Evolutionary conservation across 2,329 filamentous ascomycete genomes (phyloP).

Genomic region (Erysiphe pulchra): DNA sequence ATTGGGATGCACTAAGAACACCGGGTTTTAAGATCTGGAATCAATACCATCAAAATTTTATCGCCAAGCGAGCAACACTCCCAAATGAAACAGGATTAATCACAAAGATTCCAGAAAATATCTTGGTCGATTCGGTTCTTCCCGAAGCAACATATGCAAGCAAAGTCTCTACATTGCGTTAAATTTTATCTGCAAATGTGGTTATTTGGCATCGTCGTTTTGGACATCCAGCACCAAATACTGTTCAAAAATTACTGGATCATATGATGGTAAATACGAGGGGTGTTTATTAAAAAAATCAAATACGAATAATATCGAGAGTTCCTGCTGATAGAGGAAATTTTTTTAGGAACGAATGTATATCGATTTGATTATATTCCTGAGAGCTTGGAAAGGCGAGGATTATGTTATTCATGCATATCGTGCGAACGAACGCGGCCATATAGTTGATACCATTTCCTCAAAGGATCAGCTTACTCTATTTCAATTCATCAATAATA

Average conservation of each 20-base stretch:
- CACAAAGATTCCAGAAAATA: not conserved
- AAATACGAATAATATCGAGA: not conserved
- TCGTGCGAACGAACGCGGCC: not conserved
- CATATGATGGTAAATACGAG: not conserved
- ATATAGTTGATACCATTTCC: not conserved
- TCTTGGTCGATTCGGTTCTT: not conserved
- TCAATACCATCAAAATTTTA: not conserved
- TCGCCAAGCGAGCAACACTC: not conserved
- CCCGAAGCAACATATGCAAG: not conserved
- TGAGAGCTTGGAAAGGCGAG: not conserved
- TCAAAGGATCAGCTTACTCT: not conserved
- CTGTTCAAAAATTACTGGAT: not conserved
- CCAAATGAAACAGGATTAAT: not conserved
- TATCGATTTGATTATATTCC: not conserved
- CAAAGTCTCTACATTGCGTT: not conserved
- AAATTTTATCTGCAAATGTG: not conserved
- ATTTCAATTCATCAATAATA: not conserved
- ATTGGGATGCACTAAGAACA: not conserved
- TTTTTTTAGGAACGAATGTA: not conserved
- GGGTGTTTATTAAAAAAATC: not conserved
- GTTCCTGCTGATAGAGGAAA: not conserved
- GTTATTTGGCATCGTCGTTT: not conserved
- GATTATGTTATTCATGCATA: not conserved
- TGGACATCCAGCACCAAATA: not conserved
- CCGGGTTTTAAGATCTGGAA: not conserved